A percentile compares a stretch with the other conserved stretches of the same genome.
These are phyloP conservation scores for Botrytis hyacinthi DNA, from an alignment of 2,329 filamentous ascomycete genomes.

Conservation along the genomic window DNA sequence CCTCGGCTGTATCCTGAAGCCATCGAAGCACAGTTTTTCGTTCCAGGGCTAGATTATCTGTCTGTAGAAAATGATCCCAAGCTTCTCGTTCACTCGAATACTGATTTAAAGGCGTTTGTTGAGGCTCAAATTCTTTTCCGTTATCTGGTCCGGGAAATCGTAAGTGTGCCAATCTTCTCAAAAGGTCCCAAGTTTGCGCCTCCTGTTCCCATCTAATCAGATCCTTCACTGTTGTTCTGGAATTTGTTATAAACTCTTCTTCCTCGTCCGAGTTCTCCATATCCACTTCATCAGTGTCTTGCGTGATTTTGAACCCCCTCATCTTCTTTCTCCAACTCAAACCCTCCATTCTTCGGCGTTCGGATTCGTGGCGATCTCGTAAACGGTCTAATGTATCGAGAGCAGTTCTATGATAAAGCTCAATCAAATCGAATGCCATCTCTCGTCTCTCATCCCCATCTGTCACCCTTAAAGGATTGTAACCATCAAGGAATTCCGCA, in stretches of 20 bases:
- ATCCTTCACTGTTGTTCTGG: conserved; percentile 45
- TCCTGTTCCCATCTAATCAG: conserved; percentile 74
- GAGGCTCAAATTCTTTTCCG: conserved; percentile 28
- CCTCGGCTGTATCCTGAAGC: conserved; percentile 74
- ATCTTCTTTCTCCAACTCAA: conserved; percentile 40
- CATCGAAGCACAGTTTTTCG: conserved; percentile 79
- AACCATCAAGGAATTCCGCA: conserved; percentile 77
- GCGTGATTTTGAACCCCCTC: conserved; percentile 34
- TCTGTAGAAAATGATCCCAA: conserved; percentile 72
- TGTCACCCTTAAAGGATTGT: conserved; percentile 53
- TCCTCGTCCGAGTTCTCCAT: conserved; percentile 55
- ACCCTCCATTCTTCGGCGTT: conserved; percentile 35
- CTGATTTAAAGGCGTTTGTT: conserved; percentile 41
- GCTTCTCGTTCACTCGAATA: conserved; percentile 61
- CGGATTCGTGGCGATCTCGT: conserved; percentile 42
- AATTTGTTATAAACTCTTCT: conserved; percentile 35
- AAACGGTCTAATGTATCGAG: conserved; percentile 46
- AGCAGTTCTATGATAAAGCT: conserved; percentile 61
- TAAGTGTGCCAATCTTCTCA: conserved; percentile 62
- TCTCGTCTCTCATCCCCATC: conserved; percentile 55
- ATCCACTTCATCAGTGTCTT: conserved; percentile 38
- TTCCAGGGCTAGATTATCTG: conserved; percentile 72
- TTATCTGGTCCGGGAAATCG: conserved; percentile 51
- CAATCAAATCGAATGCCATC: conserved; percentile 66
- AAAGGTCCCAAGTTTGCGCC: conserved; percentile 84